Evolutionary conservation across 139 green algal species (phyloP).

Genomic region (Coccomyxa sp.): DNA sequence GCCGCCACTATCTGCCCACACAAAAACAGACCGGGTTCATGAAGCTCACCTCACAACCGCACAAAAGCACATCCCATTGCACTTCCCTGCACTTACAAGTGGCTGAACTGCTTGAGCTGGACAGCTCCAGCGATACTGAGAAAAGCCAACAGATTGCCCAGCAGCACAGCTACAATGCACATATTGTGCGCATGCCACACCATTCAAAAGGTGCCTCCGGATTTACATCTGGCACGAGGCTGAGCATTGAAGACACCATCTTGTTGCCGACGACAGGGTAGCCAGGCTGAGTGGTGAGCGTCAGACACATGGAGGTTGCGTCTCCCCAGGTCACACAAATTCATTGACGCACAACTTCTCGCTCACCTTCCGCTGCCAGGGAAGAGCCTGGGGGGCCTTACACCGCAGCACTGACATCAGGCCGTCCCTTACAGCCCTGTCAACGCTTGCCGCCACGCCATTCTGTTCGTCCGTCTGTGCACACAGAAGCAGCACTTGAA

Average conservation of each 20-base stretch:
- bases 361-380: constrained; percentile 36
- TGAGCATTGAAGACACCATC: not conserved
- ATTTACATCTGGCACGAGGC: too few species aligned
- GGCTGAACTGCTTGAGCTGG: not conserved
- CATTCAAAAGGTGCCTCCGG: too few species aligned
- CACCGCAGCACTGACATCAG: constrained; percentile 22
- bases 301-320: not conserved
- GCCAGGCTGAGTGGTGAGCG: not conserved
- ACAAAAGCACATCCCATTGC: not conserved
- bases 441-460: constrained; percentile 12
- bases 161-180: not conserved
- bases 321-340: too few species aligned
- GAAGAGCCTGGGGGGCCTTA: constrained; percentile 10
- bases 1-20: constrained; percentile 27
- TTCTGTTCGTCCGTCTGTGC: too few species aligned
- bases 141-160: not conserved
- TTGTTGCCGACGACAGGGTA: not conserved
- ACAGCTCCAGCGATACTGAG: not conserved
- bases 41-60: not conserved
- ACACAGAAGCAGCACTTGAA: too few species aligned
- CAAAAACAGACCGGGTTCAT: not conserved
- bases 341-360: too few species aligned
- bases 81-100: not conserved
- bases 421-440: constrained; percentile 18
- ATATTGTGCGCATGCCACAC: too few species aligned